A percentile compares a stretch with the other conserved stretches of the same genome.
Conservation (phyloP, 2,329 filamentous ascomycete species). For the Fusarium anguioides region DNA sequence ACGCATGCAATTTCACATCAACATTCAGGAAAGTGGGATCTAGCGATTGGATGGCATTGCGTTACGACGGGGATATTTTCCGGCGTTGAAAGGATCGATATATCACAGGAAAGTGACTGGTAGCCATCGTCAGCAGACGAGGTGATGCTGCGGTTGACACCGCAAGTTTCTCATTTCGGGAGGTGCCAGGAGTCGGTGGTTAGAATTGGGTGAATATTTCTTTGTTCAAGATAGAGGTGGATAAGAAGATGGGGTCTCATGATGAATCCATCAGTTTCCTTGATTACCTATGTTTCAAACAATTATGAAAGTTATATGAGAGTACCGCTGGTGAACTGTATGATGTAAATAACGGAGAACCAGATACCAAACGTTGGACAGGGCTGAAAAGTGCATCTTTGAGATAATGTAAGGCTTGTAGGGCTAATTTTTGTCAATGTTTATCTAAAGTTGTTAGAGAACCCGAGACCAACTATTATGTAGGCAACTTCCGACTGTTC, state of each 20-base stretch:
- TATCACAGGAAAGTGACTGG: conserved; percentile 28
- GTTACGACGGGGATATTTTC: conserved; percentile 35
- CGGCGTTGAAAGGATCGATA: conserved; percentile 43
- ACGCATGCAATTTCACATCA: conserved; percentile 33
- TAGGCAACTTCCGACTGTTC: too few relatives aligned
- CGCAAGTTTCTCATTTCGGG: conserved; percentile 32
- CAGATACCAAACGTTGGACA: neutral
- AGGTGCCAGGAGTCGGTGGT: conserved; percentile 40
- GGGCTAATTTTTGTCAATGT: too few relatives aligned
- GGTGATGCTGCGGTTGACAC: conserved; percentile 12
- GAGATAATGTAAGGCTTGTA: too few relatives aligned
- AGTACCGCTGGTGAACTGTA: neutral
- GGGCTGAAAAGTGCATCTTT: neutral
- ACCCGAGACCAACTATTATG: too few relatives aligned
- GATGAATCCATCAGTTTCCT: conserved; percentile 18
- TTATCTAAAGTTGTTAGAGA: too few relatives aligned
- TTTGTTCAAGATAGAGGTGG: conserved; percentile 39
- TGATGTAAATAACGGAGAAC: neutral
- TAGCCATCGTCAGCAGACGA: conserved; percentile 5
- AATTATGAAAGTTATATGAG: neutral
- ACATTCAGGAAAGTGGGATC: conserved; percentile 43
- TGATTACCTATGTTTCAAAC: neutral
- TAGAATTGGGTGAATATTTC: conserved; percentile 41
- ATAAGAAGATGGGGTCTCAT: conserved; percentile 26
- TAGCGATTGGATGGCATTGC: conserved; percentile 45